A percentile compares a stretch with the other conserved stretches of the same genome.
phyloP scores from a whole-genome alignment of 2,329 filamentous ascomycete genomes.

The Cladosporium sp. region DNA sequence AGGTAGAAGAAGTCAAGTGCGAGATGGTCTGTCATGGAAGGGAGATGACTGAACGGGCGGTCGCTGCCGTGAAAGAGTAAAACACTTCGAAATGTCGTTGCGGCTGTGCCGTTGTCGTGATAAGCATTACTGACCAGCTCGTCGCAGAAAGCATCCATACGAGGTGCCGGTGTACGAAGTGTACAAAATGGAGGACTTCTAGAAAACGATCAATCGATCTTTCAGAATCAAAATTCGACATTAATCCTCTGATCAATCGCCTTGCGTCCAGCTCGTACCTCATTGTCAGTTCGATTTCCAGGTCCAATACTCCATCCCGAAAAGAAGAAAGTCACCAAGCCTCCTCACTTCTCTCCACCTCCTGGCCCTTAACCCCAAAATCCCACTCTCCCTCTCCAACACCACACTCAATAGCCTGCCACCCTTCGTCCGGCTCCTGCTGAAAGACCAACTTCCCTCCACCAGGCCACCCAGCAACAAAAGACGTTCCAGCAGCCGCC shows the following conservation, averaged over 20 bases:
- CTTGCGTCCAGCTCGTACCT: too few species aligned
- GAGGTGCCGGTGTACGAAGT: conserved; percentile 45
- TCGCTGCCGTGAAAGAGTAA: conserved; percentile 62
- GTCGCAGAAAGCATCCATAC: conserved; percentile 41
- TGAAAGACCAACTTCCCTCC: conserved; percentile 61
- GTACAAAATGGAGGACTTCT: conserved; percentile 44
- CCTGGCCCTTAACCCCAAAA: conserved; percentile 2
- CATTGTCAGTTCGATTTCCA: neutral
- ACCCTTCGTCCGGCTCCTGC: conserved; percentile 60
- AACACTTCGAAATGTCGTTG: conserved; percentile 25
- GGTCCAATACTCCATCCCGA: neutral
- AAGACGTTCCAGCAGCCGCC: conserved; percentile 55
- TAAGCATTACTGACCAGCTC: neutral
- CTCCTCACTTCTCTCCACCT: neutral
- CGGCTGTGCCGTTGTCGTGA: neutral
- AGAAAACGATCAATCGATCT: neutral
- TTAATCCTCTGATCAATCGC: too few species aligned
- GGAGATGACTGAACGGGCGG: conserved; percentile 53
- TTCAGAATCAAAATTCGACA: too few species aligned
- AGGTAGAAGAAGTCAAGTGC: conserved; percentile 57
- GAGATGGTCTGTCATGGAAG: conserved; percentile 61
- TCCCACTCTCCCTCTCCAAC: neutral
- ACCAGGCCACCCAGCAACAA: conserved; percentile 90
- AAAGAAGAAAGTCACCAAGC: neutral
- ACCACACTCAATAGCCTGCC: conserved; percentile 53